Conservation (phyloP, 352 stramenopile species). For the Globisporangium solare region DNA sequence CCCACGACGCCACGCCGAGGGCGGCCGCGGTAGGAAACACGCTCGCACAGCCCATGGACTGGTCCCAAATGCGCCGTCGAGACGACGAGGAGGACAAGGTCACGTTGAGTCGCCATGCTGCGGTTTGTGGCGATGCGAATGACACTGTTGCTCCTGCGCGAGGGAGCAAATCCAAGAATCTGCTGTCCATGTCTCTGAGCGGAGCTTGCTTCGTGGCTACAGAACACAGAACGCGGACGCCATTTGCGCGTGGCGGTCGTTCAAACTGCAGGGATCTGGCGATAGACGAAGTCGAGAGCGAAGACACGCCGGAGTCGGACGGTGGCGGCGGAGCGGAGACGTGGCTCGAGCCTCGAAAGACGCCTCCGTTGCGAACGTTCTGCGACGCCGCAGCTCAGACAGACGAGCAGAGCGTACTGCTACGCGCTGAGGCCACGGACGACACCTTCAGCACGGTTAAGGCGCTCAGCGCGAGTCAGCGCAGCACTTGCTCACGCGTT, state of each 20-base stretch:
- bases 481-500: no score
- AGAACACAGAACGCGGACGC: not conserved
- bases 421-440: no score
- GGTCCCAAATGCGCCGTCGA: not conserved
- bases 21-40: no score
- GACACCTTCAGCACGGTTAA: not conserved
- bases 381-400: conserved; percentile 4
- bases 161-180: conserved; percentile 6
- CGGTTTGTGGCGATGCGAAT: no score
- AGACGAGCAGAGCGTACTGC: not conserved
- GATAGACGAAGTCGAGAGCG: conserved; percentile 6
- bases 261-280: not conserved
- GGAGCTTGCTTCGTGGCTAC: not conserved
- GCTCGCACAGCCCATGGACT: conserved; percentile 5
- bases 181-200: conserved; percentile 31
- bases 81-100: not conserved
- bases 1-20: not conserved
- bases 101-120: no score
- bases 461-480: not conserved
- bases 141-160: not conserved
- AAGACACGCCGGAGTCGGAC: not conserved
- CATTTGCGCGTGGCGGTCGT: not conserved
- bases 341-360: no score
- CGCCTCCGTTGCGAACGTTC: not conserved
- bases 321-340: not conserved